A percentile compares a stretch with the other conserved stretches of the same genome.
phyloP scores from a whole-genome alignment of 805 yeast species.

The Yarrowia deformans region DNA sequence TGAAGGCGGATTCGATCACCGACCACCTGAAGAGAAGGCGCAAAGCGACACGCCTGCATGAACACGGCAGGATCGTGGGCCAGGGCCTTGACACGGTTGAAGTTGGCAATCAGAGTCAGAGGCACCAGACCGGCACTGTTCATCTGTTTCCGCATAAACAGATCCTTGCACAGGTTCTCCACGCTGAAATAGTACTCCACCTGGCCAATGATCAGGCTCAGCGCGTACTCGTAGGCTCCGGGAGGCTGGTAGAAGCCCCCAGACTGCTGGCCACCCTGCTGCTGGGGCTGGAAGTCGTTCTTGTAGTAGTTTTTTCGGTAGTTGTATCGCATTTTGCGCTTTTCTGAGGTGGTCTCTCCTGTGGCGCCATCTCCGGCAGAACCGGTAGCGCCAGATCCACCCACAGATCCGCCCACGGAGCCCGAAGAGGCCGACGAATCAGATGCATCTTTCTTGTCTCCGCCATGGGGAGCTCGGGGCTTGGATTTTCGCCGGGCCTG shows the following conservation, averaged over 20 bases:
- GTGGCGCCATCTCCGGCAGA: too few relatives aligned
- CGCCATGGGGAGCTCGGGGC: conserved; percentile 35
- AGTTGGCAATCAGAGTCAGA: conserved; percentile 65
- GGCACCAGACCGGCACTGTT: conserved; percentile 76
- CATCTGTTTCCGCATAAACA: conserved; percentile 83
- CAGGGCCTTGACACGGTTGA: conserved; percentile 76
- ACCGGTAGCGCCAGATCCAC: too few relatives aligned
- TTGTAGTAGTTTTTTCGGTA: conserved; percentile 44
- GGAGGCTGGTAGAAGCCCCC: conserved; percentile 40
- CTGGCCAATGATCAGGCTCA: conserved; percentile 59
- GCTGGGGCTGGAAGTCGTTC: conserved; percentile 37
- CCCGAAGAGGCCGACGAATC: neutral
- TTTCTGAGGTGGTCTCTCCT: neutral
- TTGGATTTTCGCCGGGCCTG: conserved; percentile 15
- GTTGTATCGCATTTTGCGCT: conserved; percentile 40
- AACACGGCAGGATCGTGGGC: conserved; percentile 62
- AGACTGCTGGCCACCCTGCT: neutral
- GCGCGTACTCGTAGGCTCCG: conserved; percentile 43
- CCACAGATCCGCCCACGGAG: neutral
- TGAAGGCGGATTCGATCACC: conserved; percentile 68
- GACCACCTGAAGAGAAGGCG: conserved; percentile 61
- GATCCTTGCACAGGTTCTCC: conserved; percentile 86
- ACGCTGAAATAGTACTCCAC: conserved; percentile 89
- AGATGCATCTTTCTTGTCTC: conserved; percentile 17
- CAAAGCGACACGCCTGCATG: conserved; percentile 60